Base-by-base conservation (phyloP, 768 basidiomycete species). In the Mycena vulgaris region DNA sequence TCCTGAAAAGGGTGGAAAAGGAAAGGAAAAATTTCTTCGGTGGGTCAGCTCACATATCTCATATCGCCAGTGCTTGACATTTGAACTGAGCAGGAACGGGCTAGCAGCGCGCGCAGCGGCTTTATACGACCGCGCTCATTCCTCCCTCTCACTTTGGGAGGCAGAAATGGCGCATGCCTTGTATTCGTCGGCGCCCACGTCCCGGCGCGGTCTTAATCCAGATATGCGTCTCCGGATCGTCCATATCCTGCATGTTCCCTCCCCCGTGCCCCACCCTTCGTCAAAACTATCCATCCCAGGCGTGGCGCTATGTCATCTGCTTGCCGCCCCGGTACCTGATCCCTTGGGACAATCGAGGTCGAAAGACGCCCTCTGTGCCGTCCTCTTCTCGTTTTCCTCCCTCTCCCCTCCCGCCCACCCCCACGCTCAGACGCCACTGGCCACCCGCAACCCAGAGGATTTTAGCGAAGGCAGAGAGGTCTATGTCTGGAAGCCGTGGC, bases 401-500 rank as follows among this genome's bases (percentile, higher is more conserved):
- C 31, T 73, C 78, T 13, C 75, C 63, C 63, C 78, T 68, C 69
- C 72, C 55, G 23, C 77, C 61, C 69, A 69, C 35, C 48, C 68
- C 30, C 68, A 57, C n/a, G 69, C 70, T 6, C 63, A 39, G 17
- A 55, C 56, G 52, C 69, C 76, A 8, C 78, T 78, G 14, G 66
- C 74, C 7, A 74, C 78, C 65, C 80, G 83, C 55, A 81, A 81
- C 60, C 74, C 77, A 2, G 83, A 83, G 40, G 77, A 78, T 7
- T 83, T 90, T 30, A 70, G 76, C 13, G 80, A 80, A 25, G 88
- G 85, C 1, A 74, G 73, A 10, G 83, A 84, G 2, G 77, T 89
- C 16, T 78, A 80, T 49, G 79, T 86, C 9, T 90, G 88, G 86
- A 75, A 80, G 40, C 89, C 89, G 5, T 90, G 87, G 87, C 81